A percentile compares a stretch with the other conserved stretches of the same genome.
Evolutionary conservation across 345 rosid genomes (phyloP).

Genomic region (Angophora floribunda): DNA sequence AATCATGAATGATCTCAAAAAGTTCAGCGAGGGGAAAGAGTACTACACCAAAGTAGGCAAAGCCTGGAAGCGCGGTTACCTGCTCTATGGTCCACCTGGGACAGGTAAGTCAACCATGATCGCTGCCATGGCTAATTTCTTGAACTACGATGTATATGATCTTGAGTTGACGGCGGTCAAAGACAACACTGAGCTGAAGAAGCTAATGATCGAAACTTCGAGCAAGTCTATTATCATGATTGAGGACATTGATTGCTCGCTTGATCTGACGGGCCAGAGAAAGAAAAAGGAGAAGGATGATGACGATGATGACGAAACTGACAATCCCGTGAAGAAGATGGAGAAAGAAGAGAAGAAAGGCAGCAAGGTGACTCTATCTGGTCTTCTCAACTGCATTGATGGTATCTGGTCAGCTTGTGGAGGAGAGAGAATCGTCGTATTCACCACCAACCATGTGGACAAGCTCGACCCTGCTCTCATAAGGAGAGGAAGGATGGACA

Average conservation of each 20-base stretch:
- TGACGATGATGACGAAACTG: not conserved
- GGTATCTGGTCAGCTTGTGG: slow-evolving; percentile 17
- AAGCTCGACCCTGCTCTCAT: slow-evolving; percentile 14
- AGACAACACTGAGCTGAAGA: slow-evolving; percentile 9
- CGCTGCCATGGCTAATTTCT: slow-evolving; percentile 11
- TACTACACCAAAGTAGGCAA: slow-evolving; percentile 5
- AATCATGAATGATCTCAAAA: not conserved
- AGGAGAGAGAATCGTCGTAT: slow-evolving; percentile 5
- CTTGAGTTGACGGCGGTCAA: slow-evolving; percentile 10
- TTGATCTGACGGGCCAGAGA: slow-evolving; percentile 9
- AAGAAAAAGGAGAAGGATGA: not conserved
- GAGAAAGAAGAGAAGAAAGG: not conserved
- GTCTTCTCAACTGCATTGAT: slow-evolving; percentile 9
- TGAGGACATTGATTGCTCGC: slow-evolving; percentile 16
- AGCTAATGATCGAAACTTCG: slow-evolving; percentile 5
- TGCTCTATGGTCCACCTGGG: slow-evolving; percentile 9
- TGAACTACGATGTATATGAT: slow-evolving; percentile 6
- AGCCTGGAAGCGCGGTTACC: slow-evolving; percentile 8
- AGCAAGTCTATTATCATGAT: slow-evolving; percentile 15
- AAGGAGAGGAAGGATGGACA: slow-evolving; percentile 16
- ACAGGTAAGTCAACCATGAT: slow-evolving; percentile 18
- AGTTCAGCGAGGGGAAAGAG: slow-evolving; percentile 3
- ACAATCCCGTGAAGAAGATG: not conserved
- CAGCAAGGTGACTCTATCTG: slow-evolving; percentile 12
- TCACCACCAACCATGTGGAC: slow-evolving; percentile 10